Evolutionary conservation across 2,329 filamentous ascomycete genomes (phyloP).

Genomic region (Cercospora berteroae): DNA sequence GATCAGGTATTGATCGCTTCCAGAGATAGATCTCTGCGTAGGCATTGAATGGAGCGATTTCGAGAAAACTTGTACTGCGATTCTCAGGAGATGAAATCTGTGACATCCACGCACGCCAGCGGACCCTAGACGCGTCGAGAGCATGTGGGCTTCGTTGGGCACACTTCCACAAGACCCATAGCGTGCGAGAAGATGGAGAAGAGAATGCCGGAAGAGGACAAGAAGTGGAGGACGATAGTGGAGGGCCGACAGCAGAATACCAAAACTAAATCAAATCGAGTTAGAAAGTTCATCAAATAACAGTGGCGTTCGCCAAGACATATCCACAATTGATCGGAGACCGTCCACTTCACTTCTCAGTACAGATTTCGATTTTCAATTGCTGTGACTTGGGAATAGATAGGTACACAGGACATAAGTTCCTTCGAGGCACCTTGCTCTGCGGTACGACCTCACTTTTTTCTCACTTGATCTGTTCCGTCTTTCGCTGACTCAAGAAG

Average conservation of each 20-base stretch:
- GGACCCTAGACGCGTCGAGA: not conserved
- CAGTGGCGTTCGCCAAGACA: not conserved
- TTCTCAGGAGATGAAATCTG: not conserved
- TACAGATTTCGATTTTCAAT: not conserved
- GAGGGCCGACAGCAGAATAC: not conserved
- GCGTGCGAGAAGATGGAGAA: not conserved
- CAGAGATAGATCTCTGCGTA: not conserved
- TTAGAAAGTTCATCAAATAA: not conserved
- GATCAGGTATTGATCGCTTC: not conserved
- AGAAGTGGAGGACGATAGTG: not conserved
- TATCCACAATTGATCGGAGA: constrained; percentile 2
- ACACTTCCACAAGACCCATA: not conserved
- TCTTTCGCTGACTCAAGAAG: not conserved
- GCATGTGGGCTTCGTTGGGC: not conserved
- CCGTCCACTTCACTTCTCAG: not conserved
- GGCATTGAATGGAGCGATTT: not conserved
- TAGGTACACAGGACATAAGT: not conserved
- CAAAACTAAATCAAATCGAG: not conserved
- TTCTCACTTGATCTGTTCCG: not conserved
- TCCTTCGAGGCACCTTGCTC: not conserved
- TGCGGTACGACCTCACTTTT: not conserved
- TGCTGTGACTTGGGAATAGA: not conserved
- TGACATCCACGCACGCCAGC: not conserved
- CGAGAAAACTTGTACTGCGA: not conserved
- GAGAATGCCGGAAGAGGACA: not conserved